Base-by-base conservation (phyloP, 2,329 filamentous ascomycete species). In the Aspergillus calidoustus region DNA sequence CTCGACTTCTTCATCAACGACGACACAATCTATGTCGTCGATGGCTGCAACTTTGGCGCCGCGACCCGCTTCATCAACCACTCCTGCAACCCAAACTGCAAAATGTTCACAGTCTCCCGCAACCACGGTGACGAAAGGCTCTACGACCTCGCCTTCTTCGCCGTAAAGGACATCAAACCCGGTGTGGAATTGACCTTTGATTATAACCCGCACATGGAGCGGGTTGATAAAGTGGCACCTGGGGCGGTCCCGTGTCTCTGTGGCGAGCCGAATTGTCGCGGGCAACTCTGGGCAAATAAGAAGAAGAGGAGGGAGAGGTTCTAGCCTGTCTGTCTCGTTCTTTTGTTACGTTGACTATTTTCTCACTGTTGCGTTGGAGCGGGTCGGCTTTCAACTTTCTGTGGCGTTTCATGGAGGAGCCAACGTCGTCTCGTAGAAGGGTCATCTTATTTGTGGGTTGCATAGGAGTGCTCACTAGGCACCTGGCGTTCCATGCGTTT, bases 81-180 rank as follows among this genome's bases (percentile, higher is more conserved):
- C 61, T 81, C 79, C 0, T 82, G 80, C 69, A 76, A 78, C 22
- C 80, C 80, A 0, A 83, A 83, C 54, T 80, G 79, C 64, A 75
- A 76, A 11, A 78, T 80, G 47, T 74, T 81, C 25, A 71, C 79
- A 0, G 80, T 81, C 0, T 77, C 78, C 0, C 75, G 75, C 3
- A 76, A 75, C 31, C 76, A 80, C 22, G 74, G 68, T 1, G 80
- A 82, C 38, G 61, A 72, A 0, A 70, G 72, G 0, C 69, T 83
- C 2, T 83, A 82, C 54, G 73, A 80, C 31, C 69, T 83, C 1
- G 81, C 81, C 0, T 82, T 83, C 60, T 83, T 83, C 44, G 77
- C 81, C 0, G 64, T 78, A 1, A 71, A 72, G 2, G 75, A 80
- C 15, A 81, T 83, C 17, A 70, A 72, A 0, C 71, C 77, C 0